A percentile compares a stretch with the other conserved stretches of the same genome.
Conservation (phyloP, 1,284 basidiomycete genomes). For the Microbotryum lychnidis-dioicae region DNA sequence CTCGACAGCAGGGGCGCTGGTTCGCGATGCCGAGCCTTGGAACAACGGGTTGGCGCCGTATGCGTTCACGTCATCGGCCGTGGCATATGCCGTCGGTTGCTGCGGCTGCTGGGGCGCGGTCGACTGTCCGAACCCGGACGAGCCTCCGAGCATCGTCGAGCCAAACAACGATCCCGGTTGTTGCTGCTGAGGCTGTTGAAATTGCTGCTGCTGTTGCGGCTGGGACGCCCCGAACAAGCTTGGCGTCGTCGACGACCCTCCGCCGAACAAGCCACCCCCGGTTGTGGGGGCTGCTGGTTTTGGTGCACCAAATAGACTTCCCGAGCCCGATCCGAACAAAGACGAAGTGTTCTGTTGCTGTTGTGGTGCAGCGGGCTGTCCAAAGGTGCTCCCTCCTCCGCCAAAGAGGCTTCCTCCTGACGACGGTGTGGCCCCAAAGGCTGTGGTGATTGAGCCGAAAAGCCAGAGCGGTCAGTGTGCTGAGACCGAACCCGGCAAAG, state of each 20-base stretch:
- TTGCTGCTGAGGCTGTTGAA: slow-evolving; percentile 14
- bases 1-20: slow-evolving; percentile 36
- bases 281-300: slow-evolving; percentile 20
- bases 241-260: slow-evolving; percentile 32
- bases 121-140: slow-evolving; percentile 19
- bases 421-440: slow-evolving; percentile 30
- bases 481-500: background rate
- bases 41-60: slow-evolving; percentile 67
- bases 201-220: slow-evolving; percentile 18
- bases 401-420: slow-evolving; percentile 39
- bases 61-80: slow-evolving; percentile 78
- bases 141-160: slow-evolving; percentile 20
- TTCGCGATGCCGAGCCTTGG: slow-evolving; percentile 37
- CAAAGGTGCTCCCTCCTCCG: slow-evolving; percentile 38
- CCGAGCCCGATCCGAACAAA: too few species aligned
- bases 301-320: slow-evolving; percentile 37
- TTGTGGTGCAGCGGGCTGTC: slow-evolving; percentile 32
- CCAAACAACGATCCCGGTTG: slow-evolving; percentile 22
- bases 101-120: slow-evolving; percentile 34
- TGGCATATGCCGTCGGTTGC: slow-evolving; percentile 51
- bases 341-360: too few species aligned
- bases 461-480: background rate
- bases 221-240: slow-evolving; percentile 30
- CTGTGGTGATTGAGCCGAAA: slow-evolving; percentile 13
- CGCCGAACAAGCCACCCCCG: slow-evolving; percentile 35